Evolutionary conservation across 208 protist genomes (phyloP).

Genomic region (Trypanosoma boissoni): DNA sequence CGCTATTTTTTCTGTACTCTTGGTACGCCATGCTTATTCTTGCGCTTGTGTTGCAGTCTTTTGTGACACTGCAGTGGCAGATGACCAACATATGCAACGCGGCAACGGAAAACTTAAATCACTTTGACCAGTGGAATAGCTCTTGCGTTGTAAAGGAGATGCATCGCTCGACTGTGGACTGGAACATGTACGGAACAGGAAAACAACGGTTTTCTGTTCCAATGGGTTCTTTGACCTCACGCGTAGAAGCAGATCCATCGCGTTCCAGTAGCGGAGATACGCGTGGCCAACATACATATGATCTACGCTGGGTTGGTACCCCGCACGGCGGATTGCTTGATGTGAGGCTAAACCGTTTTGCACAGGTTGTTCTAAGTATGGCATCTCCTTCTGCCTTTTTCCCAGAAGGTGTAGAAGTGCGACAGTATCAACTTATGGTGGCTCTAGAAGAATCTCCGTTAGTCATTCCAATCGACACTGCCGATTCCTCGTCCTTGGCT

Average conservation of each 20-base stretch:
- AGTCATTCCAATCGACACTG: constrained; percentile 1
- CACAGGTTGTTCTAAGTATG: constrained; percentile 55
- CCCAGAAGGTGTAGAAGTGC: constrained; percentile 1
- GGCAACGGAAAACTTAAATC: constrained; percentile 29
- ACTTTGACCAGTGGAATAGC: constrained; percentile 58
- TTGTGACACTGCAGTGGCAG: constrained; percentile 59
- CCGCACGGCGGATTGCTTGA: constrained; percentile 32
- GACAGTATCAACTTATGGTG: constrained; percentile 37
- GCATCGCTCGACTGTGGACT: background rate
- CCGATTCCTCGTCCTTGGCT: background rate
- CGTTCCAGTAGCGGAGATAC: background rate
- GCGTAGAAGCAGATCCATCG: background rate
- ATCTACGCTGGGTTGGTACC: constrained; percentile 48
- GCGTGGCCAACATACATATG: constrained; percentile 20
- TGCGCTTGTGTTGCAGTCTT: constrained; percentile 51
- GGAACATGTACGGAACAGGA: background rate
- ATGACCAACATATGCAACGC: constrained; percentile 59
- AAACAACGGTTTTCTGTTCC: background rate
- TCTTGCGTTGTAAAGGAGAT: constrained; percentile 13
- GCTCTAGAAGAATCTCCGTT: constrained; percentile 43
- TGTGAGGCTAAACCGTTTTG: constrained; percentile 57
- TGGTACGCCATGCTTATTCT: constrained; percentile 67
- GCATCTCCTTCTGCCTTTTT: constrained; percentile 46
- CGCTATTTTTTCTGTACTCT: constrained; percentile 50
- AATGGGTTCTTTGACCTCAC: background rate